Percentiles rank a stretch among this genome's conserved stretches.
Evolutionary conservation across 2,329 filamentous ascomycete species (phyloP).

Genomic region (Huntiella decipiens): DNA sequence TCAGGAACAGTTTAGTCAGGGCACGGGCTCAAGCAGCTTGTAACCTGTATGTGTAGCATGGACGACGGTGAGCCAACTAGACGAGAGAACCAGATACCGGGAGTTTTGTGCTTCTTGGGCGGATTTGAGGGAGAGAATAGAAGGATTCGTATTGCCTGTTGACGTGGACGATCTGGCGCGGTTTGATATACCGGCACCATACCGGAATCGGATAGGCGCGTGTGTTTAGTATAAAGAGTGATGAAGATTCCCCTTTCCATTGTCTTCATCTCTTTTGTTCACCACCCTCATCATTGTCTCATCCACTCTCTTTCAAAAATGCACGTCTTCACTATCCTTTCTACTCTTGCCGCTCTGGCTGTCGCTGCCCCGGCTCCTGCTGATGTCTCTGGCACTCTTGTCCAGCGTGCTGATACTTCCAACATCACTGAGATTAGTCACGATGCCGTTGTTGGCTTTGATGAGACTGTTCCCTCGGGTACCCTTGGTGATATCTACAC

Average conservation of each 20-base stretch:
- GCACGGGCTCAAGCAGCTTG: too few species aligned
- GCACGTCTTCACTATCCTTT: not conserved
- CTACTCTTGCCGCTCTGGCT: not conserved
- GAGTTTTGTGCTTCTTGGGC: too few species aligned
- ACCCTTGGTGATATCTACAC: constrained; percentile 16
- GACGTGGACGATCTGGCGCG: too few species aligned
- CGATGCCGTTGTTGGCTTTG: constrained; percentile 18
- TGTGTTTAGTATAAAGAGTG: too few species aligned
- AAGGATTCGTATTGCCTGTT: too few species aligned
- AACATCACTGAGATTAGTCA: constrained; percentile 15
- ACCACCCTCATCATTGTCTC: not conserved
- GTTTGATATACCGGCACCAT: too few species aligned
- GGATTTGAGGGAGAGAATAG: too few species aligned
- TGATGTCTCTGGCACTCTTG: not conserved
- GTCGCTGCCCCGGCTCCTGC: constrained; percentile 3
- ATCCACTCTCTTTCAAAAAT: constrained; percentile 2
- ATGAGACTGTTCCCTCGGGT: constrained; percentile 17
- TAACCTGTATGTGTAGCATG: too few species aligned
- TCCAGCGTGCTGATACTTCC: constrained; percentile 8
- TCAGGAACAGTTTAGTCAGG: too few species aligned
- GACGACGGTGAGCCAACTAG: too few species aligned
- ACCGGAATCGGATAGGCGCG: too few species aligned
- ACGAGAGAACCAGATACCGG: too few species aligned
- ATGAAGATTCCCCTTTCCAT: not conserved
- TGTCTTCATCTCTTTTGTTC: not conserved